Base-by-base conservation (phyloP, 129 eudicot genomes). In the Pulicaria dysenterica region DNA sequence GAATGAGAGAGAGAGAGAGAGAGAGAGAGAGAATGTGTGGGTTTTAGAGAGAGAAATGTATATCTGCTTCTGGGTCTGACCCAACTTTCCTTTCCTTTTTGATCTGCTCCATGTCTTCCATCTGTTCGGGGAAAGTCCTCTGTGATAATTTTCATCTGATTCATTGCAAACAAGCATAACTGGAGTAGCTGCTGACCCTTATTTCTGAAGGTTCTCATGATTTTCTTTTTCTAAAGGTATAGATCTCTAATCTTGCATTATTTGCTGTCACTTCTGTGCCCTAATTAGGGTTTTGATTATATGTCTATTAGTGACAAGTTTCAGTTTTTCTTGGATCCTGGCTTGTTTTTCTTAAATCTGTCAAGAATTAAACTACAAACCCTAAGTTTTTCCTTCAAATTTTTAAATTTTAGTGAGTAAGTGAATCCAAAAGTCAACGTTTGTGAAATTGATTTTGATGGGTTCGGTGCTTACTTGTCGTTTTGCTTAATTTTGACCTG, bases 81-180 rank as follows among this genome's bases (percentile, higher is more conserved):
- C 86, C 69, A 73, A 53, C 58, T 63, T 62, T 71, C 59, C 75
- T 81, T 64, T 68, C 64, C 75, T 66, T 64, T 70, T 73, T 82
- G 70, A 89, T 84, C 84, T 82, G 80, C 82, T 85, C 62, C 72
- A 61, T 75, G 75, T n/a, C 77, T 57, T 67, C 69, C 77, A 63
- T 59, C 59, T 81, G 67, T 72, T 84, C 71, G 80, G 53, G 37
- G 55, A 80, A 83, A 74, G 40, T 67, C 71, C 77, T 53, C 67
- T 57, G 67, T 80, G 42, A 70, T 64, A 42, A 9, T 69, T 61
- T 70, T 51, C 36, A 15, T 66, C 81, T 54, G 43, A 68, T 43
- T 72, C 14, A 5, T 63, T 41, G 36, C 40, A 36, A 46, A 57
- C 48, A 5, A 38, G 37, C 10, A 12, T 17, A 53, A n/a, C 37